Percentiles rank a stretch among this genome's conserved stretches.
Conservation (phyloP, 306 rosid species). For the Rubus idaeus region DNA sequence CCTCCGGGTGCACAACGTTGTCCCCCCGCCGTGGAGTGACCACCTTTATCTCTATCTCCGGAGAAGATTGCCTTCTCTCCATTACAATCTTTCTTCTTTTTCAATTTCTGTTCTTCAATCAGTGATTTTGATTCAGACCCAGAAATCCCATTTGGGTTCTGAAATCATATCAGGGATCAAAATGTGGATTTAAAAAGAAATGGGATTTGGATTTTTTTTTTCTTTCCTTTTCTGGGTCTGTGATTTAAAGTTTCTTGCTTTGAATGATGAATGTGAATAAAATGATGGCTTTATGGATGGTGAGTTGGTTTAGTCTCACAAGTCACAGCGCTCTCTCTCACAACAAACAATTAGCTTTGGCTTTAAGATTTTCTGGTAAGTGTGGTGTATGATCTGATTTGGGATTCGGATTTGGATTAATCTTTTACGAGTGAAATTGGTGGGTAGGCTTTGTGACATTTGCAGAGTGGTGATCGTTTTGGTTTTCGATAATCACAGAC, state of each 20-base stretch:
- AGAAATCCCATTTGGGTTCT: slow-evolving; percentile 13
- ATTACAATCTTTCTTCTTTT: slow-evolving; percentile 19
- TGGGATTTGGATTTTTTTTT: slow-evolving; percentile 1
- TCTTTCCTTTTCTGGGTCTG: background rate
- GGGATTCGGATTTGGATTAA: background rate
- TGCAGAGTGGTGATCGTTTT: background rate
- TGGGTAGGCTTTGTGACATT: background rate
- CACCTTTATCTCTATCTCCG: slow-evolving; percentile 50
- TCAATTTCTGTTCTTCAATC: background rate
- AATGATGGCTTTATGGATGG: background rate
- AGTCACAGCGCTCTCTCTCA: background rate
- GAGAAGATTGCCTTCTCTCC: slow-evolving; percentile 41
- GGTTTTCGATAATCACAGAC: background rate
- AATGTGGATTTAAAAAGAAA: background rate
- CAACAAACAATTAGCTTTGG: slow-evolving; percentile 3
- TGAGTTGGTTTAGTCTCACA: slow-evolving; percentile 7
- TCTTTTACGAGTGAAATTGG: background rate
- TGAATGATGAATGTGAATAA: background rate
- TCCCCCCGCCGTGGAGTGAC: slow-evolving; percentile 41
- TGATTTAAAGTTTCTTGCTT: background rate
- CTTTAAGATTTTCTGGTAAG: background rate
- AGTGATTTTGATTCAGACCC: slow-evolving; percentile 30
- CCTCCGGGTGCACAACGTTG: slow-evolving; percentile 31
- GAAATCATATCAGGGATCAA: background rate
- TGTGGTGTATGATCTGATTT: background rate